Conservation (phyloP, 2,329 filamentous ascomycete genomes). For the Stemphylium lycopersici region DNA sequence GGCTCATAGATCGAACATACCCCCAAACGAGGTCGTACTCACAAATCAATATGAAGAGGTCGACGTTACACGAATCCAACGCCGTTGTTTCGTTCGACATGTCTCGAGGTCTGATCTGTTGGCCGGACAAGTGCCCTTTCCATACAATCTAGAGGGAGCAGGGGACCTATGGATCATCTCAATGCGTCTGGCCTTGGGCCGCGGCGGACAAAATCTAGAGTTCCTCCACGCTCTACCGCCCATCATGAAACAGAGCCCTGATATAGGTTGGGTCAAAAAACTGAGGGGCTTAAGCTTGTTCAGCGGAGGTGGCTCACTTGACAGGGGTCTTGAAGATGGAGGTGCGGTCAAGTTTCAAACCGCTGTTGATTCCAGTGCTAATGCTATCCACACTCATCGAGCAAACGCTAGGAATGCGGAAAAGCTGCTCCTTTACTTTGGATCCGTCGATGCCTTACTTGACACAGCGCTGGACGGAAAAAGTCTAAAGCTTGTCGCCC, state of each 20-base stretch:
- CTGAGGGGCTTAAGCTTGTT: slow-evolving; percentile 70
- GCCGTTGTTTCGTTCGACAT: slow-evolving; percentile 66
- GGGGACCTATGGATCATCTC: slow-evolving; percentile 72
- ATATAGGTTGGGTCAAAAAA: slow-evolving; percentile 52
- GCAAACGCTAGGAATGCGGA: slow-evolving; percentile 63
- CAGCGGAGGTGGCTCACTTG: slow-evolving; percentile 79
- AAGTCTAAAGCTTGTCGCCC: slow-evolving; percentile 55
- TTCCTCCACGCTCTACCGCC: slow-evolving; percentile 15
- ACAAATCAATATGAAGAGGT: slow-evolving; percentile 55
- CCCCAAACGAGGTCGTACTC: slow-evolving; percentile 66
- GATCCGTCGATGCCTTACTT: slow-evolving; percentile 75
- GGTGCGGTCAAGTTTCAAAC: slow-evolving; percentile 68
- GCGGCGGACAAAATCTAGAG: not conserved
- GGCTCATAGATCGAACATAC: slow-evolving; percentile 30
- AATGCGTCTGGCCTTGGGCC: slow-evolving; percentile 23
- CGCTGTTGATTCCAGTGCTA: slow-evolving; percentile 69
- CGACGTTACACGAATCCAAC: slow-evolving; percentile 52
- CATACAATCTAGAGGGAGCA: slow-evolving; percentile 69
- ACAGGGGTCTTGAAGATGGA: slow-evolving; percentile 75
- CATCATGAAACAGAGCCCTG: slow-evolving; percentile 59
- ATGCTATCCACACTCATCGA: slow-evolving; percentile 74
- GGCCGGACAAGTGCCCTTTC: slow-evolving; percentile 56
- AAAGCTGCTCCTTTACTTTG: slow-evolving; percentile 64
- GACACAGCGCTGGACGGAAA: slow-evolving; percentile 59
- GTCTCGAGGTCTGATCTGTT: slow-evolving; percentile 52